These are phyloP conservation scores for Podila minutissima DNA, from an alignment of 192 early-diverging fungal genomes.

Conservation along the genomic window DNA sequence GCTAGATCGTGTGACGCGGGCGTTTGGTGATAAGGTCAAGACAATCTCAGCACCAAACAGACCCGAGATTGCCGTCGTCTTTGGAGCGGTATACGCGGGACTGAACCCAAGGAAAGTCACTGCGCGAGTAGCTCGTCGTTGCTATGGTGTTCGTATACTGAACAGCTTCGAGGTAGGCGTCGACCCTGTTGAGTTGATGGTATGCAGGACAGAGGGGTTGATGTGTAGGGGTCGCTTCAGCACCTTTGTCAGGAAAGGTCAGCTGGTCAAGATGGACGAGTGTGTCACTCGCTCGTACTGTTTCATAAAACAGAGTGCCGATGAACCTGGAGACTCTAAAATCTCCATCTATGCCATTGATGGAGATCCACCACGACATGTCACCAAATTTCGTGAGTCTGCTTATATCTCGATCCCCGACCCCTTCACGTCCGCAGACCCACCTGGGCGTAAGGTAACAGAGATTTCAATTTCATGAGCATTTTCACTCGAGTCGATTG, in stretches of 20 bases:
- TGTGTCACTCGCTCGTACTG: slow-evolving; percentile 1
- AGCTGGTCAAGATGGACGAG: slow-evolving; percentile 20
- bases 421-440: slow-evolving; percentile 4
- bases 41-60: slow-evolving; percentile 49
- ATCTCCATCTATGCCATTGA: slow-evolving; percentile 13
- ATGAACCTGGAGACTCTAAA: neutral
- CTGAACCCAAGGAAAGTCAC: slow-evolving; percentile 42
- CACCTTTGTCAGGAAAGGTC: slow-evolving; percentile 18
- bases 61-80: slow-evolving; percentile 55
- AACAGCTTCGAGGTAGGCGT: neutral
- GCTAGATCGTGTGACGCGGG: slow-evolving; percentile 45
- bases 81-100: slow-evolving; percentile 61
- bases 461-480: neutral
- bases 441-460: neutral
- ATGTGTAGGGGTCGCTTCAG: slow-evolving; percentile 15
- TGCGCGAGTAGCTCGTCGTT: slow-evolving; percentile 24
- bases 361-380: slow-evolving; percentile 20
- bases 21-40: slow-evolving; percentile 38
- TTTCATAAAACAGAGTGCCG: neutral
- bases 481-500: neutral
- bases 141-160: slow-evolving; percentile 7
- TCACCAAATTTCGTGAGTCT: neutral
- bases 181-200: slow-evolving; percentile 5
- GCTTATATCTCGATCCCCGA: slow-evolving; percentile 11
- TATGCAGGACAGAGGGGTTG: neutral